phyloP scores from a whole-genome alignment of 257 asterid genomes.

The Nicotiana paniculata region DNA sequence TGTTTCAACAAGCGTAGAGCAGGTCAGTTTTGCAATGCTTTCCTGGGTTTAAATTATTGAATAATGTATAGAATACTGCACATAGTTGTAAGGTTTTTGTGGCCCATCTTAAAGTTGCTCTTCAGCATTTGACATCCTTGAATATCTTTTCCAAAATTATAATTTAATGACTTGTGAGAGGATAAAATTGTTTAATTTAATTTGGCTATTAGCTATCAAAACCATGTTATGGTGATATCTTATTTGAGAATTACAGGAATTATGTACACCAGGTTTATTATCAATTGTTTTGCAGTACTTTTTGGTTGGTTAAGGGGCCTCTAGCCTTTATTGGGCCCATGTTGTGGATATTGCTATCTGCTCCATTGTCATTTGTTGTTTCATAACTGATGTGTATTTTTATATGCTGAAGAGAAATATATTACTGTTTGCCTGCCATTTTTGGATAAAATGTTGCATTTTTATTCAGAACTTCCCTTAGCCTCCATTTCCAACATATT shows the following conservation, averaged over 20 bases:
- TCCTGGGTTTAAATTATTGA: not conserved
- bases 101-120: not conserved
- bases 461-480: not conserved
- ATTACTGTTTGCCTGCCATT: not conserved
- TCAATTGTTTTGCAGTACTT: not conserved
- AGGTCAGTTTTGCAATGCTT: slow-evolving; percentile 35
- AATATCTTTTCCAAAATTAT: not conserved
- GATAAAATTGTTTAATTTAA: not conserved
- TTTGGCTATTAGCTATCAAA: not conserved
- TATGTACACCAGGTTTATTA: not conserved
- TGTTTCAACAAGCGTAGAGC: slow-evolving; percentile 92
- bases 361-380: slow-evolving; percentile 1
- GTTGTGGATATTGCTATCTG: not conserved
- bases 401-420: not conserved
- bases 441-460: not conserved
- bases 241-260: not conserved
- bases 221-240: not conserved
- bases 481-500: not conserved
- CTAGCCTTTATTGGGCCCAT: not conserved
- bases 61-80: not conserved
- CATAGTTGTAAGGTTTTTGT: not conserved
- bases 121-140: not conserved
- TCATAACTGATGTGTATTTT: not conserved
- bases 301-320: not conserved
- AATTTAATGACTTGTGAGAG: not conserved